A percentile compares a stretch with the other conserved stretches of the same genome.
Conservation (phyloP, 2,329 filamentous ascomycete species). For the Apiospora hydei region DNA sequence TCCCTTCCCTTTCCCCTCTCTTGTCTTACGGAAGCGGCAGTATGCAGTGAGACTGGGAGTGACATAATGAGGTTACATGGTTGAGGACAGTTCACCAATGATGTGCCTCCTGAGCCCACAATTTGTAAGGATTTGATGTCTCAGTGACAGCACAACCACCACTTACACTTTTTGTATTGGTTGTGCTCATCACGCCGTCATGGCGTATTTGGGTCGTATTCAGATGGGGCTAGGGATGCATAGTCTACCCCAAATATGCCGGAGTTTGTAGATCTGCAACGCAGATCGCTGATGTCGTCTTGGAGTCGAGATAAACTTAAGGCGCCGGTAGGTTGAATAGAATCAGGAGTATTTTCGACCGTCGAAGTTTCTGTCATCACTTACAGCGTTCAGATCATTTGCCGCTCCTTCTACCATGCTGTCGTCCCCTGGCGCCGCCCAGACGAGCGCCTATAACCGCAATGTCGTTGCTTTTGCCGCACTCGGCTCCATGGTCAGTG, state of each 20-base stretch:
- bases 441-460: neutral
- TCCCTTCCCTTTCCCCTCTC: neutral
- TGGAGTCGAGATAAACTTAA: neutral
- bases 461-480: constrained; percentile 13
- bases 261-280: neutral
- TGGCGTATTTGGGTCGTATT: neutral
- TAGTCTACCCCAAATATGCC: neutral
- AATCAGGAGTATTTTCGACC: neutral
- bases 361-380: neutral
- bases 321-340: neutral
- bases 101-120: neutral
- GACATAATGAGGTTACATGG: neutral
- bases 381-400: neutral
- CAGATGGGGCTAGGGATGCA: neutral
- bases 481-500: neutral
- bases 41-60: neutral
- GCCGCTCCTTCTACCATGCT: neutral
- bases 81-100: neutral
- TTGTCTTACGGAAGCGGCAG: neutral
- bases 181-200: neutral
- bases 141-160: neutral
- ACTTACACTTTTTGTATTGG: neutral
- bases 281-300: neutral
- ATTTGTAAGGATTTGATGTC: neutral
- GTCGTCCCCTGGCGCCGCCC: neutral